phyloP scores from a whole-genome alignment of 148 eudicot species.

The Simmondsia chinensis region DNA sequence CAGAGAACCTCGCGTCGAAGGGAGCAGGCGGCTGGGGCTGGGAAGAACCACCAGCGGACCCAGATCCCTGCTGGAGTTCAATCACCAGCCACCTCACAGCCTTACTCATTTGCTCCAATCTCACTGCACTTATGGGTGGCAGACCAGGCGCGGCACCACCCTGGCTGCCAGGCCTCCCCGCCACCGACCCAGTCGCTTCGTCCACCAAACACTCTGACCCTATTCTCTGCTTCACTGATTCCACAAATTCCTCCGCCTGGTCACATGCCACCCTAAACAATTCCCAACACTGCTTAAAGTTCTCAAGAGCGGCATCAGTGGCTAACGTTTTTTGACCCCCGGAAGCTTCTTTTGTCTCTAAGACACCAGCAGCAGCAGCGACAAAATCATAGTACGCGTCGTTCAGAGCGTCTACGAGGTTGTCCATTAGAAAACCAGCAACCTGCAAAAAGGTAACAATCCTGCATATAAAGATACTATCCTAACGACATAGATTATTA shows the following conservation, averaged over 20 bases:
- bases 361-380: conserved; percentile 47
- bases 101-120: conserved; percentile 96
- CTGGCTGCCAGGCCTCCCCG: conserved; percentile 62
- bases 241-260: conserved; percentile 93
- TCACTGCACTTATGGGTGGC: conserved; percentile 86
- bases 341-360: conserved; percentile 58
- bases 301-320: conserved; percentile 74
- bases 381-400: conserved; percentile 47
- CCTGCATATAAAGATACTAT: too few species aligned
- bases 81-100: conserved; percentile 92
- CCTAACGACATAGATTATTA: too few species aligned
- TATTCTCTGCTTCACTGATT: conserved; percentile 83
- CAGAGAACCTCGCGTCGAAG: conserved; percentile 78
- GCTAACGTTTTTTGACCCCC: conserved; percentile 52
- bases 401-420: conserved; percentile 32
- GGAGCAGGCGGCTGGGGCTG: conserved; percentile 43
- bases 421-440: conserved; percentile 23
- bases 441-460: conserved; percentile 8
- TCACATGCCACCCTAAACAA: conserved; percentile 82
- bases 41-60: conserved; percentile 30
- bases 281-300: conserved; percentile 77
- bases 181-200: conserved; percentile 72
- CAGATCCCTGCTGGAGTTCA: conserved; percentile 83
- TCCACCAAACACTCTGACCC: conserved; percentile 94
- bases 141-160: conserved; percentile 40